Percentiles rank a stretch among this genome's conserved stretches.
Conservation (phyloP, 345 rosid species). For the Eutrema heterophyllum region DNA sequence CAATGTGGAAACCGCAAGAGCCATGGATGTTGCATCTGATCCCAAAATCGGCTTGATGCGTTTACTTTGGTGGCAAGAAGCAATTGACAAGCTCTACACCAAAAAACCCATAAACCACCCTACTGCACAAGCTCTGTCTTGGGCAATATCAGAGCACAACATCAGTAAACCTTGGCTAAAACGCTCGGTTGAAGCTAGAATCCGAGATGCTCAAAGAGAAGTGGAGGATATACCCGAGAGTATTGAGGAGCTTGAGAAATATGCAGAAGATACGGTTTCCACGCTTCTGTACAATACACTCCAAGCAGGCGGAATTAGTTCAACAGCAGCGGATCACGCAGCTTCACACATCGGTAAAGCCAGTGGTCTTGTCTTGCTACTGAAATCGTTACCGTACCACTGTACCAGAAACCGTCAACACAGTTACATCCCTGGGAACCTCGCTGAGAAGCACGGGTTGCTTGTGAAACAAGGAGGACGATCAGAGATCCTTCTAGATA, state of each 20-base stretch:
- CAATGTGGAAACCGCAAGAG: constrained; percentile 89
- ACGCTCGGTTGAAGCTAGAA: constrained; percentile 84
- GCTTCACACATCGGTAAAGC: constrained; percentile 95
- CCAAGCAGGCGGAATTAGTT: constrained; percentile 79
- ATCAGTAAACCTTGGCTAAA: constrained; percentile 80
- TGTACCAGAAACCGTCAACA: constrained; percentile 66
- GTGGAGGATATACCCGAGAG: constrained; percentile 60
- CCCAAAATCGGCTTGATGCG: constrained; percentile 89
- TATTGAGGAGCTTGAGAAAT: constrained; percentile 70
- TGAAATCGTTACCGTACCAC: constrained; percentile 77
- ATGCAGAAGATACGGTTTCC: constrained; percentile 76
- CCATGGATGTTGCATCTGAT: constrained; percentile 93
- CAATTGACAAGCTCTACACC: constrained; percentile 73
- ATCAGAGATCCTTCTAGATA: constrained; percentile 50
- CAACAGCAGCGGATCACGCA: constrained; percentile 79
- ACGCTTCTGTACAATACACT: constrained; percentile 78
- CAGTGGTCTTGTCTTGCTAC: constrained; percentile 80
- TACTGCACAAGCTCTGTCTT: constrained; percentile 70
- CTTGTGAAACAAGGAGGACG: constrained; percentile 60
- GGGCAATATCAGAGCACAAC: constrained; percentile 58
- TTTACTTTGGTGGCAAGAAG: constrained; percentile 94
- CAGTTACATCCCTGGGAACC: constrained; percentile 55
- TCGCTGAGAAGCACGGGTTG: constrained; percentile 72
- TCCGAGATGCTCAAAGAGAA: constrained; percentile 65
- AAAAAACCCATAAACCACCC: constrained; percentile 72